Evolutionary conservation across 2,329 filamentous ascomycete species (phyloP), one percentile per base, ranked within the genome.

Genomic region (Neopestalotiopsis sp.): DNA sequence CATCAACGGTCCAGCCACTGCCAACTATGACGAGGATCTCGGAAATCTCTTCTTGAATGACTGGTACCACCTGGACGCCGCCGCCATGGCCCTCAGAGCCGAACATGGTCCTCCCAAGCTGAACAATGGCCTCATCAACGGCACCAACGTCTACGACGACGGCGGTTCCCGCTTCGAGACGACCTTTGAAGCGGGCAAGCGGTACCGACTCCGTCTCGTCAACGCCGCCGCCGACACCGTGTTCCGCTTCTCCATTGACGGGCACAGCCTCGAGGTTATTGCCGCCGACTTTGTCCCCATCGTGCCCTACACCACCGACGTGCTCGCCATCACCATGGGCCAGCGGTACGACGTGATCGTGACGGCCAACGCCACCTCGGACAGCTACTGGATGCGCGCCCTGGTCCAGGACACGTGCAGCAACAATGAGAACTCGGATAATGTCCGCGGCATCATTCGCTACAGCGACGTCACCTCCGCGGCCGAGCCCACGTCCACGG

Each of bases 11-110:
- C 89, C 89, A 0, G 83, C 84, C 0, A 85, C 85, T 1, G 81
- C 84, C 17, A 83, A 89, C 73, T 91, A 91, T 72, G 89, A 93
- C 69, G 82, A 86, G 65, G 91, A 93, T 73, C 80, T 91, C 0
- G 90, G 91, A 3, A 79, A 84, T 12, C 73, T 92, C 1, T 82
- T 89, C 32, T 75, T 92, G 4, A 85, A 84, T 17, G 90, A 91
- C 73, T 91, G 88, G 87, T 84, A 84, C 71, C 85, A 88, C 69
- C 69, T 70, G 4, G 83, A 81, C 0, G 80, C 81, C 2, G 82
- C 83, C 67, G 71, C 81, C 65, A 73, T 84, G 2, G 80, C 78
- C 52, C 45, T 67, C 4, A 2, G 62, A 5, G 78, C 76, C 40
- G 71, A 78, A 69, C 71, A 69, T 14, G 79, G 77, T 6, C 80